A percentile compares a stretch with the other conserved stretches of the same genome.
Conservation (phyloP, 768 basidiomycete genomes). For the Lactifluus piperatus region DNA sequence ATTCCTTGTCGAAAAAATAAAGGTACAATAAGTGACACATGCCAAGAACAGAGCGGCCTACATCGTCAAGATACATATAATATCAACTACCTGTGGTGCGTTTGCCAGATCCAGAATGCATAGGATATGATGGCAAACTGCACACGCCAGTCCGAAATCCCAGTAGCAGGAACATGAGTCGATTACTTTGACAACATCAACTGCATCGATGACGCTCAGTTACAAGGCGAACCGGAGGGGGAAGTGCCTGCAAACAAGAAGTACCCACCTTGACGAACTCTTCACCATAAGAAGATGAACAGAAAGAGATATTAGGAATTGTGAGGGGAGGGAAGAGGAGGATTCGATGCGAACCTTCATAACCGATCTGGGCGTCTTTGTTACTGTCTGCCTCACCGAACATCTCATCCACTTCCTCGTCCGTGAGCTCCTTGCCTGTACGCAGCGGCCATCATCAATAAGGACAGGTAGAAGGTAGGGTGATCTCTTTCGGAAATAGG, state of each 20-base stretch:
- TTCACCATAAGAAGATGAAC: slow-evolving; percentile 22
- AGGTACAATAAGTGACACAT: too few relatives aligned
- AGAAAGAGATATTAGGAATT: slow-evolving; percentile 1
- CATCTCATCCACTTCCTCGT: slow-evolving; percentile 90
- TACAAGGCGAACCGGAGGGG: too few relatives aligned
- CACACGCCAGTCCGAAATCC: too few relatives aligned
- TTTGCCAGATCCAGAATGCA: not conserved
- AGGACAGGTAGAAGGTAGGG: not conserved
- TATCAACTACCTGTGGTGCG: slow-evolving; percentile 3
- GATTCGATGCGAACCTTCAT: slow-evolving; percentile 46
- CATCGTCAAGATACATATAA: slow-evolving; percentile 14
- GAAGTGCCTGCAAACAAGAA: too few relatives aligned
- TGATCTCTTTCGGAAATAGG: not conserved
- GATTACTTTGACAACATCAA: too few relatives aligned
- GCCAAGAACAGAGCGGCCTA: not conserved
- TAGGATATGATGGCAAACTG: too few relatives aligned
- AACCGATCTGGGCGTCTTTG: slow-evolving; percentile 90
- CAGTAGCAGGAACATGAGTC: too few relatives aligned
- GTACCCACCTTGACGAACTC: slow-evolving; percentile 66
- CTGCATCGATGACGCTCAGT: too few relatives aligned
- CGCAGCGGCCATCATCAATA: not conserved
- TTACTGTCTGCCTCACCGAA: slow-evolving; percentile 93
- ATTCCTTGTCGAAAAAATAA: too few relatives aligned
- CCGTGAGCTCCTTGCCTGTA: slow-evolving; percentile 78
- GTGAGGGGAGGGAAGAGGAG: not conserved